Conservation (phyloP, 2,329 filamentous ascomycete genomes). For the Ambrosiella xylebori region DNA sequence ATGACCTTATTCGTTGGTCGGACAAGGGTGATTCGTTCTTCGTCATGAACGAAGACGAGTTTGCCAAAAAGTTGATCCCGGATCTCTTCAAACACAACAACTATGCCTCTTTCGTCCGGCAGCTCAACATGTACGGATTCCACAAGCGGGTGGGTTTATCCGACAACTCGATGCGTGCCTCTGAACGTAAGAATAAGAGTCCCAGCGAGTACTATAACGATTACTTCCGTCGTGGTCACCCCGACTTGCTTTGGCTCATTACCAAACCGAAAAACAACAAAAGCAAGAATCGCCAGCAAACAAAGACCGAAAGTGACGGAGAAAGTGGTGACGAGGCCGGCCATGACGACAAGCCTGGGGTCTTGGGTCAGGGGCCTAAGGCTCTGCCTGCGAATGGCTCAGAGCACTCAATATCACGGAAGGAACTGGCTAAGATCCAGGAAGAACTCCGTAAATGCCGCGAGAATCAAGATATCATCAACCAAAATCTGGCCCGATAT, state of each 20-base stretch:
- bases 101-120: slow-evolving; percentile 88
- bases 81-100: slow-evolving; percentile 99
- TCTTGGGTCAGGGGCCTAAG: slow-evolving; percentile 2
- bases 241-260: slow-evolving; percentile 87
- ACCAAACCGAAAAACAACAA: slow-evolving; percentile 76
- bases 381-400: slow-evolving; percentile 8
- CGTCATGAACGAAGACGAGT: slow-evolving; percentile 92
- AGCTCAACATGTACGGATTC: slow-evolving; percentile 95
- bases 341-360: slow-evolving; percentile 23
- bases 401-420: slow-evolving; percentile 31
- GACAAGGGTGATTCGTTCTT: slow-evolving; percentile 93
- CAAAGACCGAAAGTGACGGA: slow-evolving; percentile 51
- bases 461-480: slow-evolving; percentile 73
- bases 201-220: slow-evolving; percentile 97
- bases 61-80: slow-evolving; percentile 89
- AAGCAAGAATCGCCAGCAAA: slow-evolving; percentile 41
- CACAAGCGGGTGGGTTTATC: slow-evolving; percentile 89
- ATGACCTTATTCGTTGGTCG: slow-evolving; percentile 91
- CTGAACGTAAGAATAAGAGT: slow-evolving; percentile 91
- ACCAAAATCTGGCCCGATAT: slow-evolving; percentile 45
- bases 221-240: slow-evolving; percentile 84
- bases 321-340: slow-evolving; percentile 44
- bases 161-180: slow-evolving; percentile 94
- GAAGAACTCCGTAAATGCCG: slow-evolving; percentile 69
- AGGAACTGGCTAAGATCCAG: slow-evolving; percentile 62